Evolutionary conservation across 805 yeast genomes (phyloP).

Genomic region (Kazachstania bromeliacearum): DNA sequence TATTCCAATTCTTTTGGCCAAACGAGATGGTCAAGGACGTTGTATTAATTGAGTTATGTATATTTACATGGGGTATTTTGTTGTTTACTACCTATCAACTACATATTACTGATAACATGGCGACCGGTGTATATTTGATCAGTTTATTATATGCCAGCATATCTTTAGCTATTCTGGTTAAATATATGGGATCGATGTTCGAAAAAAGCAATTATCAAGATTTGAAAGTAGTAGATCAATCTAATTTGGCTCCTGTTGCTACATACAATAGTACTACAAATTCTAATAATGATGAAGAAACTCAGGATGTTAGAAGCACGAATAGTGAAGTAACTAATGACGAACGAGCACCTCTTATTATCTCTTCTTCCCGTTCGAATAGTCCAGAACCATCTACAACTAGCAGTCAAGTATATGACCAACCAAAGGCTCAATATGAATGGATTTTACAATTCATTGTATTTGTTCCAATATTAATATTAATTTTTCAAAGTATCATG

Average conservation of each 20-base stretch:
- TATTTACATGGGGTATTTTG: conserved; percentile 48
- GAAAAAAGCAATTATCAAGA: too few species aligned
- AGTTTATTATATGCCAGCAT: conserved; percentile 34
- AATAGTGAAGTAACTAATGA: conserved; percentile 7
- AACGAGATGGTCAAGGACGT: conserved; percentile 50
- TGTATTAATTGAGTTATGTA: conserved; percentile 44
- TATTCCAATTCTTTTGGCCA: conserved; percentile 29
- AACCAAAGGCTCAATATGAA: conserved; percentile 48
- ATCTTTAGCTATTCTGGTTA: conserved; percentile 1
- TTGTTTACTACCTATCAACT: conserved; percentile 42
- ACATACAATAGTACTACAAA: background rate
- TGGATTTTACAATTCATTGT: conserved; percentile 71
- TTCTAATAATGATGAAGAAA: conserved; percentile 1
- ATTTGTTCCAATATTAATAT: conserved; percentile 54
- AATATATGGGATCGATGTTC: background rate
- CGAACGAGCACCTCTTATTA: conserved; percentile 29
- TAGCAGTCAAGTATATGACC: background rate
- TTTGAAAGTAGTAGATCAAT: background rate
- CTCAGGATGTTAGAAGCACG: background rate
- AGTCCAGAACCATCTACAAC: background rate
- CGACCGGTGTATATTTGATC: conserved; percentile 42
- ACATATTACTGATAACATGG: conserved; percentile 36
- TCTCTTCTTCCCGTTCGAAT: background rate
- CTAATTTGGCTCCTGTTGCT: background rate
- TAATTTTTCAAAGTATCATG: conserved; percentile 44